phyloP scores from a whole-genome alignment of 345 rosid species.

The Eucalyptus pauciflora region DNA sequence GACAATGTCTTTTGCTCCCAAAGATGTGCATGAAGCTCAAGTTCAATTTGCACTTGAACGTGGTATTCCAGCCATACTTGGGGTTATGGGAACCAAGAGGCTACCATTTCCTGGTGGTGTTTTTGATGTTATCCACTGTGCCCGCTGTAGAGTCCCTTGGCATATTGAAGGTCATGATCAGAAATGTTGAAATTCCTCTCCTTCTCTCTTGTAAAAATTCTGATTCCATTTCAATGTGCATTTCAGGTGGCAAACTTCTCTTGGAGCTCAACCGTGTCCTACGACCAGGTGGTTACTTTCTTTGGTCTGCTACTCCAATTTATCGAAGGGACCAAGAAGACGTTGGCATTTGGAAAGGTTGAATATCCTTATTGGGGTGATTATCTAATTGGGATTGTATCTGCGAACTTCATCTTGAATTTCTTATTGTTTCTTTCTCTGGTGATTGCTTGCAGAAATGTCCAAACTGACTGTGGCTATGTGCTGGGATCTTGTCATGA shows the following conservation, averaged over 20 bases:
- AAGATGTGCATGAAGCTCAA: slow-evolving; percentile 95
- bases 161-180: slow-evolving; percentile 54
- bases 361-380: background rate
- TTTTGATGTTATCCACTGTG: slow-evolving; percentile 80
- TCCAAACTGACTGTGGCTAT: slow-evolving; percentile 18
- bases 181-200: slow-evolving; percentile 1
- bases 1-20: slow-evolving; percentile 88
- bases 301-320: slow-evolving; percentile 96
- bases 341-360: slow-evolving; percentile 80
- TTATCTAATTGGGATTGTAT: background rate
- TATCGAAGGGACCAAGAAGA: slow-evolving; percentile 71
- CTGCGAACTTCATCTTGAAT: background rate
- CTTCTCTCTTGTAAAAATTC: background rate
- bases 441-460: slow-evolving; percentile 14
- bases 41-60: slow-evolving; percentile 90
- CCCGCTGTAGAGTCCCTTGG: slow-evolving; percentile 97
- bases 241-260: slow-evolving; percentile 79
- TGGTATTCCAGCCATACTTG: slow-evolving; percentile 75
- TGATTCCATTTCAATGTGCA: background rate
- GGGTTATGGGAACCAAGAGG: slow-evolving; percentile 83
- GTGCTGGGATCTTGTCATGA: slow-evolving; percentile 33
- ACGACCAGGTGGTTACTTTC: slow-evolving; percentile 87
- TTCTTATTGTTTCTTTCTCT: background rate
- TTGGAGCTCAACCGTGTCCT: slow-evolving; percentile 80
- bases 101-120: slow-evolving; percentile 73